Conservation (phyloP, 768 basidiomycete genomes). For the Panaeolus papilionaceus region DNA sequence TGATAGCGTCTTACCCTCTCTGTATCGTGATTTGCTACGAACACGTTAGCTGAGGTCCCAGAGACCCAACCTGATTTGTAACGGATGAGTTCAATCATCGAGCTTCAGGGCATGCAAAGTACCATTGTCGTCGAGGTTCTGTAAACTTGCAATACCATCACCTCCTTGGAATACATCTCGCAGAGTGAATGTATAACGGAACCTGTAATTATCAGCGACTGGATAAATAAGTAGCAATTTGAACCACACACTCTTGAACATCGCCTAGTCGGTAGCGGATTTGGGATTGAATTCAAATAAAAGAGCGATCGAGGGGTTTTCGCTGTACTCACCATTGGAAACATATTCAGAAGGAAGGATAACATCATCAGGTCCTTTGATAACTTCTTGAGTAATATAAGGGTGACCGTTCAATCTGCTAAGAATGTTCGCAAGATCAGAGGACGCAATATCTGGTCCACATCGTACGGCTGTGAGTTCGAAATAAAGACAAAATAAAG, state of each 20-base stretch:
- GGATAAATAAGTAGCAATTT: background rate
- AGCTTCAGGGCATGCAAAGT: background rate
- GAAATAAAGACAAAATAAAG: background rate
- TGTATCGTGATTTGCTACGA: slow-evolving; percentile 75
- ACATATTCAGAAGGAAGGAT: slow-evolving; percentile 63
- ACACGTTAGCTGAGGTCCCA: slow-evolving; percentile 61
- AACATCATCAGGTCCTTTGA: slow-evolving; percentile 57
- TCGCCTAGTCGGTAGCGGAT: slow-evolving; percentile 45
- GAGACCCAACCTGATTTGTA: slow-evolving; percentile 58
- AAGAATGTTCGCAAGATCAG: slow-evolving; percentile 61
- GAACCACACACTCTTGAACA: slow-evolving; percentile 61
- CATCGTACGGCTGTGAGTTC: background rate
- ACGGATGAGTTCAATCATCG: background rate
- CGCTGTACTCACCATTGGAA: slow-evolving; percentile 46
- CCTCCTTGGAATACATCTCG: slow-evolving; percentile 56
- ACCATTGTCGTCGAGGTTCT: slow-evolving; percentile 60
- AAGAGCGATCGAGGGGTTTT: background rate
- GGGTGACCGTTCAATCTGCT: slow-evolving; percentile 45
- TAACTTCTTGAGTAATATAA: slow-evolving; percentile 72
- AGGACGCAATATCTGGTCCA: slow-evolving; percentile 54
- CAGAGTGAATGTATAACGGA: slow-evolving; percentile 63
- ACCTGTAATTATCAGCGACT: slow-evolving; percentile 36
- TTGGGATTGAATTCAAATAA: background rate
- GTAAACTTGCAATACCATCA: slow-evolving; percentile 53
- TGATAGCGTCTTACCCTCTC: slow-evolving; percentile 49